Percentiles rank a stretch among this genome's conserved stretches.
Evolutionary conservation across 1,139 yeast species (phyloP).

Genomic region (Yamadazyma epiphylla): DNA sequence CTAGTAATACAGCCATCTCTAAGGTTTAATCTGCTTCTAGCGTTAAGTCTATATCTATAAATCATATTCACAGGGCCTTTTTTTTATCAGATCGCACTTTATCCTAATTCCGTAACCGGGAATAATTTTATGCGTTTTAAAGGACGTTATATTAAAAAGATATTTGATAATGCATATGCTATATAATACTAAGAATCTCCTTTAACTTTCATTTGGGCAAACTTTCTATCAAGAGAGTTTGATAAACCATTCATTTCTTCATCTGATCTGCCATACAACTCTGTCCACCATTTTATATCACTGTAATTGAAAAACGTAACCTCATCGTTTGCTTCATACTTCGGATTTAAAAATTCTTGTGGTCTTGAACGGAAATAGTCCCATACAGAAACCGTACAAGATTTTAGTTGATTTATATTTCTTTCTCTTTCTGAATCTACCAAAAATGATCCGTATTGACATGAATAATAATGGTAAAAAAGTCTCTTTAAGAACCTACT

Average conservation of each 20-base stretch:
- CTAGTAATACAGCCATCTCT: neutral
- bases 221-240: constrained; percentile 40
- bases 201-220: constrained; percentile 31
- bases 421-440: constrained; percentile 69
- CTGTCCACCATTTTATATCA: constrained; percentile 84
- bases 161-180: too few relatives aligned
- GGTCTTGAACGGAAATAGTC: constrained; percentile 81
- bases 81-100: neutral
- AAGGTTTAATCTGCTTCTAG: neutral
- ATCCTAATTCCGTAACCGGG: neutral
- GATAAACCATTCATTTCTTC: constrained; percentile 73
- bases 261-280: constrained; percentile 70
- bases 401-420: constrained; percentile 27
- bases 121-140: too few relatives aligned
- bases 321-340: constrained; percentile 31
- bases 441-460: constrained; percentile 91
- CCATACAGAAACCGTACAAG: constrained; percentile 80
- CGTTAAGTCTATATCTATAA: too few relatives aligned
- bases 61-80: too few relatives aligned
- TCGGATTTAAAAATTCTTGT: constrained; percentile 61
- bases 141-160: neutral
- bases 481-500: constrained; percentile 82
- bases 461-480: constrained; percentile 83
- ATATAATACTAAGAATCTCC: neutral
- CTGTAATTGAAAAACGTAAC: constrained; percentile 66